Percentiles rank a stretch among this genome's conserved stretches.
These are phyloP conservation scores for Dictyostelium capitatum DNA, from an alignment of 78 protist genomes.

Conservation along the genomic window DNA sequence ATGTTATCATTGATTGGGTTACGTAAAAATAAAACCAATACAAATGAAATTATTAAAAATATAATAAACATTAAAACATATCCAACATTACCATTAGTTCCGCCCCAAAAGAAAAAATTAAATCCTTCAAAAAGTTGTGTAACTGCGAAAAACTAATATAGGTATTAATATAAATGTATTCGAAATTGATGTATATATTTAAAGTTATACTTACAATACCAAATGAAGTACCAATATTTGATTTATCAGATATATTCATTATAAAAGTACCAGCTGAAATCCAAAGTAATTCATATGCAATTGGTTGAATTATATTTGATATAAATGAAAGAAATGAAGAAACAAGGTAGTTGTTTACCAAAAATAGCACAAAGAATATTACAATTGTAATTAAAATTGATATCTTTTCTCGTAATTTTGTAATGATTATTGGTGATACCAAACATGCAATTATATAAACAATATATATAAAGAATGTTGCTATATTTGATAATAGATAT, in stretches of 20 bases:
- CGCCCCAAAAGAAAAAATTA: not conserved
- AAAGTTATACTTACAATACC: not conserved
- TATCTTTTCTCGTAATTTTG: not conserved
- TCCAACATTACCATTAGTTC: not conserved
- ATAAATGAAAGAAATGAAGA: not conserved
- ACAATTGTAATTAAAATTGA: not conserved
- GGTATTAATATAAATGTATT: not conserved
- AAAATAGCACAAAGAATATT: not conserved
- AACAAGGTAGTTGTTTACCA: not conserved
- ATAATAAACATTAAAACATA: not conserved
- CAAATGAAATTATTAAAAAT: not conserved
- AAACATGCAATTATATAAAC: not conserved
- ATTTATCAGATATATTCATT: not conserved
- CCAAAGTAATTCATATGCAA: not conserved
- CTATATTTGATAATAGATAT: not conserved
- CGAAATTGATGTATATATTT: no score
- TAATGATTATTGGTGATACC: not conserved
- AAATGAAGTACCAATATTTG: slow-evolving; percentile 11
- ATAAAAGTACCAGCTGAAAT: slow-evolving; percentile 1
- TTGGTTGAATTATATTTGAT: not conserved
- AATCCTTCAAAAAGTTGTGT: not conserved
- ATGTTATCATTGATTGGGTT: not conserved
- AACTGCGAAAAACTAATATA: not conserved
- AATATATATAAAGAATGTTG: not conserved
- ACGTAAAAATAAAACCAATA: not conserved